Percentiles rank a stretch among this genome's conserved stretches.
Evolutionary conservation across 2,329 filamentous ascomycete species (phyloP).

Genomic region (Penicillium hesseltinei): DNA sequence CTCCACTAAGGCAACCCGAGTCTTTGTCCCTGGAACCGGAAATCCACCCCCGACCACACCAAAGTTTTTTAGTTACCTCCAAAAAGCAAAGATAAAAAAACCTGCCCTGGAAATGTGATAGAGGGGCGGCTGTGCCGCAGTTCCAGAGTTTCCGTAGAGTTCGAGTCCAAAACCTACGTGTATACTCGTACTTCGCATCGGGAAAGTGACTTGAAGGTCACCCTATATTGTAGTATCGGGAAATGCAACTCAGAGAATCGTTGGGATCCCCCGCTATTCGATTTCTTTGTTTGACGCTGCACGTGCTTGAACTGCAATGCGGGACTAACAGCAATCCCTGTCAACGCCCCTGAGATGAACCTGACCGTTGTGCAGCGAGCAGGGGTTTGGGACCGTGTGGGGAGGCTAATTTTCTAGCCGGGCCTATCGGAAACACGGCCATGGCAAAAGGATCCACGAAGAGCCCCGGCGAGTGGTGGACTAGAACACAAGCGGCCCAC

Average conservation of each 20-base stretch:
- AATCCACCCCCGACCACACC: slow-evolving; percentile 7
- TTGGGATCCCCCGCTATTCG: not conserved
- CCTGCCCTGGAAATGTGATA: not conserved
- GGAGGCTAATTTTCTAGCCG: not conserved
- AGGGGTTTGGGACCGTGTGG: slow-evolving; percentile 5
- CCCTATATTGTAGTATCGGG: not conserved
- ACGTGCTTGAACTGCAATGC: slow-evolving; percentile 9
- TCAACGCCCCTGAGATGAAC: not conserved
- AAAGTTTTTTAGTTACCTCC: not conserved
- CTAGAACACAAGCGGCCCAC: not conserved
- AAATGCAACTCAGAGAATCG: not conserved
- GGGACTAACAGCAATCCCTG: slow-evolving; percentile 3
- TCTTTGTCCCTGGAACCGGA: slow-evolving; percentile 16
- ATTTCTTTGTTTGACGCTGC: slow-evolving; percentile 1
- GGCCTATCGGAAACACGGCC: not conserved
- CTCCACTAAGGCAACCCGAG: slow-evolving; percentile 13
- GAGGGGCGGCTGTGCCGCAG: slow-evolving; percentile 3
- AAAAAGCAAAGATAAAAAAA: not conserved
- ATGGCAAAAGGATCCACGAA: not conserved
- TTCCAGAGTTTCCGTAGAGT: not conserved
- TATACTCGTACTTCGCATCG: not conserved
- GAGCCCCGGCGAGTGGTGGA: not conserved
- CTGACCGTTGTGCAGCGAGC: slow-evolving; percentile 2
- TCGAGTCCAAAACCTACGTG: not conserved
- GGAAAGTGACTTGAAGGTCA: not conserved